Base-by-base conservation (phyloP, 768 basidiomycete species). In the Naganishia antarctica region DNA sequence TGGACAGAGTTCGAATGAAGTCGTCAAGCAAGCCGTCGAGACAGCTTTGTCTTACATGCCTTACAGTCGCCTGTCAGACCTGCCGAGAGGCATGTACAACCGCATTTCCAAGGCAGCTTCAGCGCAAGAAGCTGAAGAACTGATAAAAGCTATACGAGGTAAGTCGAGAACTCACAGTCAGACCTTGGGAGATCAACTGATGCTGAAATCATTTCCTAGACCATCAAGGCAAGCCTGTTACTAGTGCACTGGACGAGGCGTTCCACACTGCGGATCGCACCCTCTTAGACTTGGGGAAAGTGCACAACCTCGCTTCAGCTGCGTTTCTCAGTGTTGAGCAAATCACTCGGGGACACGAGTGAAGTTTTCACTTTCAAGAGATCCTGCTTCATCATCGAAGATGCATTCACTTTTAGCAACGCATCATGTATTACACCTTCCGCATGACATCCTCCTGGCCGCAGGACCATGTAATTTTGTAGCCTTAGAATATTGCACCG, bases 41-140 rank as follows among this genome's bases (percentile, higher is more conserved):
- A 34, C 23, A n/a, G 53, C 53, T n/a, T 25, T 57, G 53, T 57
- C 53, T 4, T 57, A 57, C 18, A 57, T 57, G 37, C 26, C 53
- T 4, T 57, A 57, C 37, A 25, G 15, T 34, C 34, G 34, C 21
- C 13, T 37, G 12, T 37, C 37, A 6, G 53, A 57, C 9, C 18
- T 57, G 21, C 53, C 53, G 1, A 37, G 21, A 23, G 34, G 21
- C 2, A 23, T 57, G 34, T 41, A 41, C 53, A 18, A 26, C 13
- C 18, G 21, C 53, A 57, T 57, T 11, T 57, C 53, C 3, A 23
- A 41, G 37, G 23, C 34, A 12, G 53, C 34, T 4, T 25, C 40
- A 26, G 37, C 37, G 9, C 7, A 40, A 40, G 53, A 57, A 16
- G 53, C 53, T 1, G 53, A 37, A 40, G 53, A 57, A n/a, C 34